phyloP scores from a whole-genome alignment of 139 green algal species.

The Zygnema cylindricum region DNA sequence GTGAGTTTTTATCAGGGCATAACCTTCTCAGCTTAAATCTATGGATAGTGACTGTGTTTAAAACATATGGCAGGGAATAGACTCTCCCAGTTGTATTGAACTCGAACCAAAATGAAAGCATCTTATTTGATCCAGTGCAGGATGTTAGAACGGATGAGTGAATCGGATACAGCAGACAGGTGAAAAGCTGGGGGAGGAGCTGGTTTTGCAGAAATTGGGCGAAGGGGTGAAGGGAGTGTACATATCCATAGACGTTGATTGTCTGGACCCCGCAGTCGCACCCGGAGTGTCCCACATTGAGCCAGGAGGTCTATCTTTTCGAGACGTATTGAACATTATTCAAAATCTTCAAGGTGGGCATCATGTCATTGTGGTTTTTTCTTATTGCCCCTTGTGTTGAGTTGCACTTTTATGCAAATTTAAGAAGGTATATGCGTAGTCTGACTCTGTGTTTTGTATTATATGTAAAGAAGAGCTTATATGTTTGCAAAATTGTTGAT shows the following conservation, averaged over 20 bases:
- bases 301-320: slow-evolving; percentile 36
- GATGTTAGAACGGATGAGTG: no score
- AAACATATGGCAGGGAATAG: no score
- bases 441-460: no score
- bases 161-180: background rate
- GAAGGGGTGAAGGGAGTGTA: slow-evolving; percentile 55
- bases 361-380: background rate
- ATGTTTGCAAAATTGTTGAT: no score
- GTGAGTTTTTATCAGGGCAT: no score
- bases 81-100: no score
- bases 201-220: slow-evolving; percentile 49
- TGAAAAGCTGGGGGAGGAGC: background rate
- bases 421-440: no score
- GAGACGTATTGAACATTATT: slow-evolving; percentile 58
- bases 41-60: no score
- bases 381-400: background rate
- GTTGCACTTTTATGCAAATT: background rate
- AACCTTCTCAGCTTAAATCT: no score
- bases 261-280: slow-evolving; percentile 47
- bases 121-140: no score
- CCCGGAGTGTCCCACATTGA: slow-evolving; percentile 59
- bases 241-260: slow-evolving; percentile 57
- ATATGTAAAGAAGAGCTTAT: no score
- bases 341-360: slow-evolving; percentile 51
- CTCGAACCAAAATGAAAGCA: no score